Conservation (phyloP, 1,284 basidiomycete species). For the Trichosporon sp. region DNA sequence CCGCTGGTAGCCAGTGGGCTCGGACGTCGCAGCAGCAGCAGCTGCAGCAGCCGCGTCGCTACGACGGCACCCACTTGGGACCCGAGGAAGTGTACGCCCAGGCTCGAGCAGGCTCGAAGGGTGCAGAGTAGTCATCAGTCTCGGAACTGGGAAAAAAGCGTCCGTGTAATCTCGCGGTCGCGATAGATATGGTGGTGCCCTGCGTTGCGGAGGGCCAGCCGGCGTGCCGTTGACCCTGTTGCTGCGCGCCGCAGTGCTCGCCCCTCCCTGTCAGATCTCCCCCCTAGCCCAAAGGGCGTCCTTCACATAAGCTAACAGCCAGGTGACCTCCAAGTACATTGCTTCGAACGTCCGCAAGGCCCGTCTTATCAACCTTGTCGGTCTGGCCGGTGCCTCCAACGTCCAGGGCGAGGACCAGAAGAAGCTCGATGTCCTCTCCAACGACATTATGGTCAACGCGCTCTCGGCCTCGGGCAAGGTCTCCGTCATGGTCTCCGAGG, state of each 20-base stretch:
- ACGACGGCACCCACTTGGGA: not conserved
- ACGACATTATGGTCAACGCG: slow-evolving; percentile 99
- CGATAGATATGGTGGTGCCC: not conserved
- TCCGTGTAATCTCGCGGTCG: slow-evolving; percentile 8
- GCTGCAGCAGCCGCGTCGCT: not conserved
- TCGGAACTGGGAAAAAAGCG: slow-evolving; percentile 10
- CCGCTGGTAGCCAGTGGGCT: not conserved
- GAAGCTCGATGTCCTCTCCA: slow-evolving; percentile 95
- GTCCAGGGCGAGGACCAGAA: slow-evolving; percentile 99
- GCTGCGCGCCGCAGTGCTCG: not conserved
- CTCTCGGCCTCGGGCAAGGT: slow-evolving; percentile 92
- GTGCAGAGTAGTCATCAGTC: not conserved
- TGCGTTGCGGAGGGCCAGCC: not conserved
- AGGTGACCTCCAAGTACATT: slow-evolving; percentile 77
- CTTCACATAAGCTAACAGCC: slow-evolving; percentile 26
- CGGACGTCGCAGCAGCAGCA: not conserved
- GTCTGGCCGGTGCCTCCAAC: slow-evolving; percentile 87
- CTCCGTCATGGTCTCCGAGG: slow-evolving; percentile 95
- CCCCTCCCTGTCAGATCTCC: not conserved
- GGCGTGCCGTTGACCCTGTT: not conserved
- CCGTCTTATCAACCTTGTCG: slow-evolving; percentile 7
- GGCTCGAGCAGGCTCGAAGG: not conserved
- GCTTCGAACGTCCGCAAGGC: slow-evolving; percentile 66
- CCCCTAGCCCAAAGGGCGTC: no score
- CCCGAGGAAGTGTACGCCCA: not conserved